Conservation (phyloP, 805 yeast species). For the Pichia cephalocereana region DNA sequence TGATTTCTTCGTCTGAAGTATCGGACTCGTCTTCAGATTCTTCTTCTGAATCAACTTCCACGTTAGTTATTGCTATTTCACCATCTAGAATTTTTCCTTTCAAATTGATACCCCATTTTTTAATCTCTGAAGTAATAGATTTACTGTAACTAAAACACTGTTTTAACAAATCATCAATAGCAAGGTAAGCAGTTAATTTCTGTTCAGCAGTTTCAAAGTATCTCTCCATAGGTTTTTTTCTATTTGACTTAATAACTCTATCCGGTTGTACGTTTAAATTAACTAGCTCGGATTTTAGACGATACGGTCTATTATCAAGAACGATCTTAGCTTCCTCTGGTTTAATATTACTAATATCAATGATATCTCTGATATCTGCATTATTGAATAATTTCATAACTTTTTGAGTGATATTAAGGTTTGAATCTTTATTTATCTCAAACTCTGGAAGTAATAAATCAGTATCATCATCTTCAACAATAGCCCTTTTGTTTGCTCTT, state of each 20-base stretch:
- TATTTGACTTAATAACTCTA: constrained; percentile 11
- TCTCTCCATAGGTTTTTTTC: constrained; percentile 46
- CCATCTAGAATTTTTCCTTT: constrained; percentile 43
- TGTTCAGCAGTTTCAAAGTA: constrained; percentile 60
- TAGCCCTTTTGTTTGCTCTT: constrained; percentile 10
- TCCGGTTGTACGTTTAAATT: constrained; percentile 39
- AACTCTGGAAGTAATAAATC: constrained; percentile 23
- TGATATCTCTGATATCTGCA: constrained; percentile 64
- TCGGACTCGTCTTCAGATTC: constrained; percentile 9
- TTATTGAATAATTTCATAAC: constrained; percentile 71
- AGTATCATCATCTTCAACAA: constrained; percentile 23
- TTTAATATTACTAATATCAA: constrained; percentile 68
- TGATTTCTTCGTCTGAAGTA: background rate
- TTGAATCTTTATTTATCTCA: constrained; percentile 20
- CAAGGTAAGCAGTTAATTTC: constrained; percentile 80
- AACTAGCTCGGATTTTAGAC: constrained; percentile 48
- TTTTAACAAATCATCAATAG: constrained; percentile 86
- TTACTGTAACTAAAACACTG: constrained; percentile 75
- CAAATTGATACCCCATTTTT: constrained; percentile 80
- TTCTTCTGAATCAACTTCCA: constrained; percentile 16
- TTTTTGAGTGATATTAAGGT: constrained; percentile 46
- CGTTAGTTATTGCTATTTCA: constrained; percentile 58
- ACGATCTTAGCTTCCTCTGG: constrained; percentile 57
- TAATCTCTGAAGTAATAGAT: constrained; percentile 60
- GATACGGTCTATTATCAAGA: constrained; percentile 63